phyloP scores from a whole-genome alignment of 1,284 basidiomycete genomes.

The Prillingera fragicola region DNA sequence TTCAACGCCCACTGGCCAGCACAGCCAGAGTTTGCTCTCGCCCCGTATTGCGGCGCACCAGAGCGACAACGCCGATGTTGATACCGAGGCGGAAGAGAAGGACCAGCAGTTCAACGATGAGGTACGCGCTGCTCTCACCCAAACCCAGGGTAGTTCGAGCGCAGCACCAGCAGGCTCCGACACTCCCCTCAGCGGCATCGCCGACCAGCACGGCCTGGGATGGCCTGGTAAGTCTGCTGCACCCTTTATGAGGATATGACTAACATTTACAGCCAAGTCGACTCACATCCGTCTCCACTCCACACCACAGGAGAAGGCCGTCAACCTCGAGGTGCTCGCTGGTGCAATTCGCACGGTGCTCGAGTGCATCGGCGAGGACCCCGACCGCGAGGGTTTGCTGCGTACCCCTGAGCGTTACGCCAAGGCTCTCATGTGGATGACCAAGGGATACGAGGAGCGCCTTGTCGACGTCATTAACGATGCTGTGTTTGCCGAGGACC shows the following conservation, averaged over 20 bases:
- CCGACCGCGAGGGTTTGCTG: conserved; percentile 82
- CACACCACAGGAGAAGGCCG: conserved; percentile 64
- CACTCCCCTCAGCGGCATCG: conserved; percentile 52
- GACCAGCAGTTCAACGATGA: conserved; percentile 19
- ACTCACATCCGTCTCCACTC: conserved; percentile 78
- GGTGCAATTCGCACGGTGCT: conserved; percentile 85
- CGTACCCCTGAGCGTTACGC: conserved; percentile 94
- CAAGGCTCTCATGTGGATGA: conserved; percentile 98
- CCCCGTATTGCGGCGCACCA: conserved; percentile 1
- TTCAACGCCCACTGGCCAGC: conserved; percentile 53
- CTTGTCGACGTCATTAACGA: conserved; percentile 95
- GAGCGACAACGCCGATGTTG: conserved; percentile 1
- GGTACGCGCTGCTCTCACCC: conserved; percentile 13
- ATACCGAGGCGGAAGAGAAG: conserved; percentile 6
- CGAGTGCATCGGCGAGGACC: conserved; percentile 98
- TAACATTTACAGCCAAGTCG: conserved; percentile 64
- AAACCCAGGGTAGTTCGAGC: not conserved
- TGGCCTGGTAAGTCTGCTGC: conserved; percentile 70
- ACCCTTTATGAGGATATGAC: not conserved
- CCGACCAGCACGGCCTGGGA: conserved; percentile 80
- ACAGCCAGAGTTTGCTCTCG: conserved; percentile 1
- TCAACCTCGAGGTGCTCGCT: conserved; percentile 70
- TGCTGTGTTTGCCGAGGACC: conserved; percentile 97
- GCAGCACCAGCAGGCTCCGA: not conserved
- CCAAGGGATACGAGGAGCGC: conserved; percentile 93